Conservation (phyloP, 2,329 filamentous ascomycete genomes). For the Microascus cirrosus region DNA sequence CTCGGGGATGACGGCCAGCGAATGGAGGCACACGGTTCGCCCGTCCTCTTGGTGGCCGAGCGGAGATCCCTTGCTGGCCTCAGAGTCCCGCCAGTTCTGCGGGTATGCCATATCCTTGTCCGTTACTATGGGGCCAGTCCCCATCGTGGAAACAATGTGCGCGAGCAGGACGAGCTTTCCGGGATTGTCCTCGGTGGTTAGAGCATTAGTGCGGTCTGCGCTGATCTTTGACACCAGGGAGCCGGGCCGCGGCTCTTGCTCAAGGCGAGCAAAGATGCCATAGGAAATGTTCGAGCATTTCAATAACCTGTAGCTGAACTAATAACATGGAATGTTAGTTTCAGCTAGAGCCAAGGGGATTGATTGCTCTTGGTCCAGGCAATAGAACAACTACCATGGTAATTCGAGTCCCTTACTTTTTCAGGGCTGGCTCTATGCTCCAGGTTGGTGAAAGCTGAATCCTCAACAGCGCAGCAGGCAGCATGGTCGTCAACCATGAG, state of each 20-base stretch:
- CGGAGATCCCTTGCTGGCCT: slow-evolving; percentile 25
- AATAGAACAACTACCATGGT: not conserved
- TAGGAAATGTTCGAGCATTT: slow-evolving; percentile 66
- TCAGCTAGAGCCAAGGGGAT: not conserved
- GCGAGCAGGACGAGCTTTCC: slow-evolving; percentile 53
- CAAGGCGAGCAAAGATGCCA: slow-evolving; percentile 65
- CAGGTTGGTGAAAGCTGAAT: slow-evolving; percentile 38
- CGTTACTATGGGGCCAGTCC: slow-evolving; percentile 49
- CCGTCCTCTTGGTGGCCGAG: slow-evolving; percentile 64
- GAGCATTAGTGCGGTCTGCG: not conserved
- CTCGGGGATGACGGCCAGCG: slow-evolving; percentile 65
- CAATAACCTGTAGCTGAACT: slow-evolving; percentile 69
- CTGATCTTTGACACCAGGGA: not conserved
- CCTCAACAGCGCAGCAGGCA: slow-evolving; percentile 43
- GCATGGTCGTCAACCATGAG: slow-evolving; percentile 57
- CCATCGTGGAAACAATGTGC: slow-evolving; percentile 68
- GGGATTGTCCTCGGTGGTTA: slow-evolving; percentile 8
- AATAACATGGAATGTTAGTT: slow-evolving; percentile 5
- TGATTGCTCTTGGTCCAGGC: not conserved
- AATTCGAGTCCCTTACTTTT: slow-evolving; percentile 30
- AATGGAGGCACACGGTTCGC: slow-evolving; percentile 70
- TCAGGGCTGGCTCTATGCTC: slow-evolving; percentile 38
- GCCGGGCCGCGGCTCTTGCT: slow-evolving; percentile 15
- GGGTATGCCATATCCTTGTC: slow-evolving; percentile 71
- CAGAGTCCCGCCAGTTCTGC: slow-evolving; percentile 47